Conservation (phyloP, 164 flowering plant species). For the Piper betle region DNA sequence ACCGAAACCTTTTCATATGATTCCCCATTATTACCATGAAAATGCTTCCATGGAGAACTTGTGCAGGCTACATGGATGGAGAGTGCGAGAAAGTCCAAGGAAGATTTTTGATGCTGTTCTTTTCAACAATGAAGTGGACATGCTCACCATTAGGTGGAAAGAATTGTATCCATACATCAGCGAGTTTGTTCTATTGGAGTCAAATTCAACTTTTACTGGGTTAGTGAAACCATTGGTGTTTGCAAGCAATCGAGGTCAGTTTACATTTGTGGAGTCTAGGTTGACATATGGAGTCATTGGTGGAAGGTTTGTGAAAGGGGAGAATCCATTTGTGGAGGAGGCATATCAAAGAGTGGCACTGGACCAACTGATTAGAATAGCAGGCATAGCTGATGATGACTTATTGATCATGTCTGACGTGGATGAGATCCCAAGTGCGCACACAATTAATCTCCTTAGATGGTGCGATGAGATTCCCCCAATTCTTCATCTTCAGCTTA, state of each 20-base stretch:
- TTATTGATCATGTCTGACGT: constrained; percentile 89
- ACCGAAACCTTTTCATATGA: constrained; percentile 59
- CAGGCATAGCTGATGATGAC: constrained; percentile 83
- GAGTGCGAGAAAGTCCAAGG: constrained; percentile 63
- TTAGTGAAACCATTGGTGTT: constrained; percentile 57
- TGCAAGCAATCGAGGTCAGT: constrained; percentile 33
- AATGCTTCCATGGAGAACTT: constrained; percentile 80
- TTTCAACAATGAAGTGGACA: constrained; percentile 78
- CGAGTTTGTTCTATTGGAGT: constrained; percentile 78
- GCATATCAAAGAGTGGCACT: constrained; percentile 74
- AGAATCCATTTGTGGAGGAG: constrained; percentile 81
- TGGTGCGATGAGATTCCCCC: constrained; percentile 77
- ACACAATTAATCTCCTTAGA: constrained; percentile 73
- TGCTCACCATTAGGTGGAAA: constrained; percentile 64
- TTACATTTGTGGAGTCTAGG: constrained; percentile 62
- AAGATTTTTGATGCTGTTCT: constrained; percentile 88
- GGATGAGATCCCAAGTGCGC: constrained; percentile 86
- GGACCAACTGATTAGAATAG: constrained; percentile 63
- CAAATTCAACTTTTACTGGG: constrained; percentile 86
- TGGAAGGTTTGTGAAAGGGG: constrained; percentile 59
- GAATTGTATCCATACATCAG: constrained; percentile 73
- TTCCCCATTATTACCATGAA: constrained; percentile 80
- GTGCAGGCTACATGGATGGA: constrained; percentile 90
- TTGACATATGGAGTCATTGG: constrained; percentile 66
- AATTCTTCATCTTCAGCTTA: constrained; percentile 61